Evolutionary conservation across 2,329 filamentous ascomycete genomes (phyloP).

Genomic region (Cercospora sojina): DNA sequence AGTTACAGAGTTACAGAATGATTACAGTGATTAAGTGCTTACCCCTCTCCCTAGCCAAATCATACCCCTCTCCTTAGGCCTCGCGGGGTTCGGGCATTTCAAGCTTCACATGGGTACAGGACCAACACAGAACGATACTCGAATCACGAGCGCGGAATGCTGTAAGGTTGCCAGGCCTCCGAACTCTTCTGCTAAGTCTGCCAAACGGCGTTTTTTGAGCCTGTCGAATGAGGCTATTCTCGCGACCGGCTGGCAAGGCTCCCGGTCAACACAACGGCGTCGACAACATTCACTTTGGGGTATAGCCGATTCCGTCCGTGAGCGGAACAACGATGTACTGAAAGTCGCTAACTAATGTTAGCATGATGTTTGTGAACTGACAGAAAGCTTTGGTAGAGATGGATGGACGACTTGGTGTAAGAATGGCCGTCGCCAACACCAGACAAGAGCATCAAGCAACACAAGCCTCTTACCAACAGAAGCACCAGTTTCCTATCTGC

Average conservation of each 20-base stretch:
- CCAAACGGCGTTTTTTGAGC: neutral
- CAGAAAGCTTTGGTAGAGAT: neutral
- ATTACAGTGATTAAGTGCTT: no score
- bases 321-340: neutral
- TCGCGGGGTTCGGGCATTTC: neutral
- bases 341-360: slow-evolving; percentile 5
- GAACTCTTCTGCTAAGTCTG: neutral
- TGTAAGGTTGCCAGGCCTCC: neutral
- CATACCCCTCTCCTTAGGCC: no score
- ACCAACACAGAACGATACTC: neutral
- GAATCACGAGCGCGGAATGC: neutral
- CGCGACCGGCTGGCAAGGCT: neutral
- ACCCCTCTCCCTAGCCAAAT: no score
- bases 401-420: neutral
- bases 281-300: neutral
- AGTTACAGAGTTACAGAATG: no score
- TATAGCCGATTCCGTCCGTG: neutral
- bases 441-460: slow-evolving; percentile 9
- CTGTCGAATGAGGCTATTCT: slow-evolving; percentile 2
- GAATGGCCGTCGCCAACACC: neutral
- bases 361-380: neutral
- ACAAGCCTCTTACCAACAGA: slow-evolving; percentile 6
- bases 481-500: neutral
- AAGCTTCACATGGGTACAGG: neutral
- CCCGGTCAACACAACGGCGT: neutral